These are phyloP conservation scores for Ophiostoma fasciatum DNA, from an alignment of 2,329 filamentous ascomycete species.

Conservation along the genomic window DNA sequence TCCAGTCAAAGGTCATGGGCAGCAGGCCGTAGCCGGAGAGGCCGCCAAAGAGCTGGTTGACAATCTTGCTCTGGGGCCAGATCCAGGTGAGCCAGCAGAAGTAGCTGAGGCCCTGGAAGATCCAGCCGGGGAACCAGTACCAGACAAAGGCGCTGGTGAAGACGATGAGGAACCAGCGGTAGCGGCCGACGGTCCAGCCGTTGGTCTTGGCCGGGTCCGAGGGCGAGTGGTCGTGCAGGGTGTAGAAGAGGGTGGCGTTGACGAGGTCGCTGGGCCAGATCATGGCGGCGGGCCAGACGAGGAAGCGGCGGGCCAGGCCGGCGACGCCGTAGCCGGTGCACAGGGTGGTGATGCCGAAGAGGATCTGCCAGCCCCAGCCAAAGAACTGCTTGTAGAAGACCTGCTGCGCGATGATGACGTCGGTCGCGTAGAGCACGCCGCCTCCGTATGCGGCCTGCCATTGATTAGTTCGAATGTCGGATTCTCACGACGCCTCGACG, in stretches of 20 bases:
- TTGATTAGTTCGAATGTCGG: no score
- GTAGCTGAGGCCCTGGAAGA: slow-evolving; percentile 33
- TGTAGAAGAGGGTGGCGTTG: slow-evolving; percentile 47
- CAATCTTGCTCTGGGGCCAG: slow-evolving; percentile 27
- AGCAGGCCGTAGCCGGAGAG: slow-evolving; percentile 22
- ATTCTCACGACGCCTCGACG: no score
- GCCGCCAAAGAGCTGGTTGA: slow-evolving; percentile 34
- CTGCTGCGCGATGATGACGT: slow-evolving; percentile 34
- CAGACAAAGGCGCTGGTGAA: slow-evolving; percentile 36
- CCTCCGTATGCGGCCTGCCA: slow-evolving; percentile 40
- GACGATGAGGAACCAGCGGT: slow-evolving; percentile 45
- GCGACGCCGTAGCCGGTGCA: slow-evolving; percentile 50
- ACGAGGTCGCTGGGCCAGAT: slow-evolving; percentile 48
- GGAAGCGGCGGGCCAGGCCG: slow-evolving; percentile 41
- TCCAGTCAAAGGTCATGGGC: slow-evolving; percentile 24
- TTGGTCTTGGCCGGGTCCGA: slow-evolving; percentile 35
- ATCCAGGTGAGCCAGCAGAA: slow-evolving; percentile 33
- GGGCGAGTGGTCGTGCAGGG: slow-evolving; percentile 44
- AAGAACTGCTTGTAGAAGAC: slow-evolving; percentile 37
- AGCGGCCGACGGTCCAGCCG: slow-evolving; percentile 51
- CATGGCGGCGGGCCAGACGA: slow-evolving; percentile 48
- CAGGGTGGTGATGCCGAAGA: slow-evolving; percentile 45
- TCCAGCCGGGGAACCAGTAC: slow-evolving; percentile 41
- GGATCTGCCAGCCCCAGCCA: slow-evolving; percentile 42
- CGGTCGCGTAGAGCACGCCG: slow-evolving; percentile 40